Percentiles rank a stretch among this genome's conserved stretches.
These are phyloP conservation scores for Cladorrhinum sp. DNA, from an alignment of 2,329 filamentous ascomycete species.

Conservation along the genomic window DNA sequence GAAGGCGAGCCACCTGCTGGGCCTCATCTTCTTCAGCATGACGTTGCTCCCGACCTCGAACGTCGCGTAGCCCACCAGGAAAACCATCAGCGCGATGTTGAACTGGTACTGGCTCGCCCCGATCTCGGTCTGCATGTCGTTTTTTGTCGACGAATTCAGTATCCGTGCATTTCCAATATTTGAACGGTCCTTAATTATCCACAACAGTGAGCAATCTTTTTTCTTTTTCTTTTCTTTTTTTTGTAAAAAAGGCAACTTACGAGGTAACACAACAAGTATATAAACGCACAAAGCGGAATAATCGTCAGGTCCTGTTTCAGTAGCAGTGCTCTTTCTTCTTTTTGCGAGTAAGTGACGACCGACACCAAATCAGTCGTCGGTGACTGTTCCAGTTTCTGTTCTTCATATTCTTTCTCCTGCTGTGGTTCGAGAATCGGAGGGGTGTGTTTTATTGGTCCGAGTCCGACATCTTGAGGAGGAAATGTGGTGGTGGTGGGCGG, in stretches of 20 bases:
- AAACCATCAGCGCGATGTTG: constrained; percentile 55
- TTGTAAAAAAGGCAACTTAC: too few species aligned
- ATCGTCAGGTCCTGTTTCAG: constrained; percentile 62
- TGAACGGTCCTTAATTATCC: constrained; percentile 52
- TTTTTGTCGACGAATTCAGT: constrained; percentile 55
- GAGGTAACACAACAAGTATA: constrained; percentile 67
- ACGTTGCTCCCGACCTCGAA: constrained; percentile 68
- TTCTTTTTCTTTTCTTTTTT: too few species aligned
- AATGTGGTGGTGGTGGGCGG: too few species aligned
- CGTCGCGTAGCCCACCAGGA: constrained; percentile 57
- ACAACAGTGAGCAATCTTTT: too few species aligned
- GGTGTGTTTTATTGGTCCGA: neutral
- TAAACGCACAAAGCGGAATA: constrained; percentile 59
- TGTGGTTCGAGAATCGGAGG: neutral
- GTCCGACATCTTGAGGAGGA: neutral
- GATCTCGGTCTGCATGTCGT: constrained; percentile 63
- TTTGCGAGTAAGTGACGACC: neutral
- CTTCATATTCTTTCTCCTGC: neutral
- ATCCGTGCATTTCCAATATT: constrained; percentile 70
- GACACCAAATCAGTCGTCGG: too few species aligned
- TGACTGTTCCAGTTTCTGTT: too few species aligned
- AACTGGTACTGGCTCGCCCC: constrained; percentile 61
- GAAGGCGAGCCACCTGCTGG: constrained; percentile 61
- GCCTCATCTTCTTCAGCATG: constrained; percentile 61
- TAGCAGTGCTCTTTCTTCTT: constrained; percentile 12